These are phyloP conservation scores for Aspergillus wentii DNA, from an alignment of 495 filamentous ascomycete genomes.

Conservation along the genomic window DNA sequence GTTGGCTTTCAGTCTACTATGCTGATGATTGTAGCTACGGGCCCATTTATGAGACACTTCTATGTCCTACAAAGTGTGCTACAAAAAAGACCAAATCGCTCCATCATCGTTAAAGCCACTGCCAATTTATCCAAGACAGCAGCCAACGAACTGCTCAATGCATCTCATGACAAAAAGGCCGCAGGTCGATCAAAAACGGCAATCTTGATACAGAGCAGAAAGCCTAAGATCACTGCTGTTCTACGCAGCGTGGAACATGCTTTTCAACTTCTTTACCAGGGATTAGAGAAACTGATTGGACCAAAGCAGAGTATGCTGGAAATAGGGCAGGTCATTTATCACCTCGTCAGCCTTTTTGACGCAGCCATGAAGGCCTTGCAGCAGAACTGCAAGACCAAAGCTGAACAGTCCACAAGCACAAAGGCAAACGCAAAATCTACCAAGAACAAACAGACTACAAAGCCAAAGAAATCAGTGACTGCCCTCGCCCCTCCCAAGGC, in stretches of 20 bases:
- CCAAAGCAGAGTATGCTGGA: conserved; percentile 10
- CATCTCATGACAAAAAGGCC: conserved; percentile 6
- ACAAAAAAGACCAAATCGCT: conserved; percentile 19
- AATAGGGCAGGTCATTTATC: conserved; percentile 28
- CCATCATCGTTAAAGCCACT: conserved; percentile 15
- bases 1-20: neutral
- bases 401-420: conserved; percentile 2
- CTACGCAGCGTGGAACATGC: conserved; percentile 19
- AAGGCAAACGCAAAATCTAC: conserved; percentile 1
- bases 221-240: conserved; percentile 11
- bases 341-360: conserved; percentile 37
- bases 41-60: conserved; percentile 28
- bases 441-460: conserved; percentile 4
- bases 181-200: conserved; percentile 4
- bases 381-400: conserved; percentile 18
- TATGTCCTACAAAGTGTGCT: conserved; percentile 27
- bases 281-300: conserved; percentile 27
- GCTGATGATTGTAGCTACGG: conserved; percentile 8
- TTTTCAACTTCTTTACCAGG: conserved; percentile 20
- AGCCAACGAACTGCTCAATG: conserved; percentile 11
- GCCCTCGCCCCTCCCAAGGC: neutral
- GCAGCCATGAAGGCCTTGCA: conserved; percentile 27
- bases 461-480: conserved; percentile 2
- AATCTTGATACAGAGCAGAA: neutral
- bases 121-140: conserved; percentile 24